Conservation (phyloP, 2,329 filamentous ascomycete species). For the Fusarium equiseti region DNA sequence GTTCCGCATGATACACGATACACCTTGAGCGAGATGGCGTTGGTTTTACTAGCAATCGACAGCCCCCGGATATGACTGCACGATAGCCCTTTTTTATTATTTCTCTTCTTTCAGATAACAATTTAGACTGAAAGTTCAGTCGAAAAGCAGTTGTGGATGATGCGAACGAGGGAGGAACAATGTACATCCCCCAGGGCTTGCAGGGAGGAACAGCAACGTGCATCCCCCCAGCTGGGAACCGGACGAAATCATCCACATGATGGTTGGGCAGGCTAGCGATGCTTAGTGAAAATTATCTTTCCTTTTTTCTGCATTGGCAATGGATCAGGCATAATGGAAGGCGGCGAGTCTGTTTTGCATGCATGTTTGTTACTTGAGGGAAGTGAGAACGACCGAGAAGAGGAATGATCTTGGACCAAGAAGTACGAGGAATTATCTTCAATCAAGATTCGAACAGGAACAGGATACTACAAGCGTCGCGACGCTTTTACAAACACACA, state of each 20-base stretch:
- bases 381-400: constrained; percentile 5
- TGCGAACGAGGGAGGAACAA: constrained; percentile 6
- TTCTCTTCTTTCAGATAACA: not conserved
- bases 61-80: constrained; percentile 18
- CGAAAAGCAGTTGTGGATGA: not conserved
- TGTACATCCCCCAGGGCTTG: constrained; percentile 27
- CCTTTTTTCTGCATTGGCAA: constrained; percentile 33
- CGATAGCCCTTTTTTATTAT: not conserved
- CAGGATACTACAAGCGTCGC: constrained; percentile 22
- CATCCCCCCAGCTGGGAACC: constrained; percentile 14
- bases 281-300: constrained; percentile 39
- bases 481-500: constrained; percentile 29
- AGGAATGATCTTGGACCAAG: not conserved
- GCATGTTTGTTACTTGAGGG: constrained; percentile 18
- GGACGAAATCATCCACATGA: constrained; percentile 33
- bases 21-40: not conserved
- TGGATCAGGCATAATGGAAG: constrained; percentile 24
- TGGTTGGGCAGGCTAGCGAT: constrained; percentile 42
- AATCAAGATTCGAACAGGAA: not conserved
- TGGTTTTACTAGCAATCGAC: constrained; percentile 16
- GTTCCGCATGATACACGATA: constrained; percentile 1
- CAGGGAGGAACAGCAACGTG: too few relatives aligned
- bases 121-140: not conserved
- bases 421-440: too few relatives aligned
- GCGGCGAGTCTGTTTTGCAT: constrained; percentile 36